Base-by-base conservation (phyloP, 345 rosid species). In the Aethionema arabicum region DNA sequence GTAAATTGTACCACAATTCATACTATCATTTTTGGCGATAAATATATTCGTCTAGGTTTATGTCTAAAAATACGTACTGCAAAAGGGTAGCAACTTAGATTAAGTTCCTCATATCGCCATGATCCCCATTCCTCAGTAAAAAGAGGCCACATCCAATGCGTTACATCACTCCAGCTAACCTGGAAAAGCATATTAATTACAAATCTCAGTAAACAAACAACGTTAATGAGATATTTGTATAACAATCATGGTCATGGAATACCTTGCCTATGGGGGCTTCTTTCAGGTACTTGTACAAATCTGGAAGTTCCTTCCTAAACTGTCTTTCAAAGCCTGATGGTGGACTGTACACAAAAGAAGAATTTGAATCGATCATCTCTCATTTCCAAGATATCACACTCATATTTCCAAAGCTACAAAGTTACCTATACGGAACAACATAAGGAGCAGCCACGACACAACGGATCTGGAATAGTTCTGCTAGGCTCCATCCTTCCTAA, bases 91-190 rank as follows among this genome's bases (percentile, higher is more conserved):
- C 87, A 75, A 53, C 98, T 86, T 59, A 91, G 76, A 60, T 86
- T 83, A 73, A 91, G 77, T 56, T 78, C 79, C 68, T 83, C 80
- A 8, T 68, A 79, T 77, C 98, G 80, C 98, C 98, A 91, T 9
- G 80, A 75, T 51, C 84, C 87, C 91, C 90, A 91, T 44, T 68
- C 74, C 69, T 91, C 91, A 40, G 85, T 61, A 76, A 82, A 88
- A 54, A 91, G 88, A 11, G 98, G 96, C 96, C 96, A 91, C 98
- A 91, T 88, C 96, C 96, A 91, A 64, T 91, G 96, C 52, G 75
- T 77, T 65, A 88, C 90, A 65, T 91, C 96, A 76, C 72, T 80
- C 98, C 96, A 91, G 69, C 83, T 77, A 65, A 82, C 80, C 98
- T 91, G 41, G 6, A 54, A 35, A 65, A n/a, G 4, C 36, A 52